phyloP scores from a whole-genome alignment of 768 basidiomycete species.

The Mycena rebaudengoi region DNA sequence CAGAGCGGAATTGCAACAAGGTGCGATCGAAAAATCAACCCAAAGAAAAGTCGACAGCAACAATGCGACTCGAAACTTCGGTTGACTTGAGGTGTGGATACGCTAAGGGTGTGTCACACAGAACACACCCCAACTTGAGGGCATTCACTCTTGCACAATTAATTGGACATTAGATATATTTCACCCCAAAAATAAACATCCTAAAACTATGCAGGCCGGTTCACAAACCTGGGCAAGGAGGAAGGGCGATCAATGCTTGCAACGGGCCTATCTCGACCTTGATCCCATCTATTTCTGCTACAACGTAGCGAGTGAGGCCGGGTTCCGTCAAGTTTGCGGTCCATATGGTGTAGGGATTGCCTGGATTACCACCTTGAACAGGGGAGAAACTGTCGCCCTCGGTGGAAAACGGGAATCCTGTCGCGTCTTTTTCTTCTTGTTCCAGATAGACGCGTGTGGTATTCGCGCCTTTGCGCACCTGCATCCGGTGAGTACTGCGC shows the following conservation, averaged over 20 bases:
- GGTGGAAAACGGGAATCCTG: background rate
- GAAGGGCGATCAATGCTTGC: constrained; percentile 1
- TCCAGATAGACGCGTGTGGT: constrained; percentile 9
- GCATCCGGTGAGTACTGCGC: background rate
- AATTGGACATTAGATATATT: constrained; percentile 5
- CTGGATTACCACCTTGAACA: background rate
- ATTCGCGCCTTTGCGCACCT: constrained; percentile 12
- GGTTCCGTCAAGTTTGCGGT: background rate
- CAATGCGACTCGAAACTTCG: no score
- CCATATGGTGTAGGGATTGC: constrained; percentile 8
- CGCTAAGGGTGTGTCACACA: no score
- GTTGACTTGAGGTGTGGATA: no score
- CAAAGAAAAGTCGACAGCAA: no score
- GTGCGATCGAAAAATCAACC: no score
- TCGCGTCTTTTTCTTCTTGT: background rate
- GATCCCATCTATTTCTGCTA: constrained; percentile 3
- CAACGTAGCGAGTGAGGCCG: constrained; percentile 2
- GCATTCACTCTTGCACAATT: no score
- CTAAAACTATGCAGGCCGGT: background rate
- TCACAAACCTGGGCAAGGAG: constrained; percentile 3
- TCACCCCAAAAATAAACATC: background rate
- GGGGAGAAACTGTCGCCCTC: background rate
- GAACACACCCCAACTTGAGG: no score
- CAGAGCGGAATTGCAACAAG: no score
- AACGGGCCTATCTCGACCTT: constrained; percentile 1